phyloP scores from a whole-genome alignment of 2,329 filamentous ascomycete genomes.

The Claviceps digitariae region DNA sequence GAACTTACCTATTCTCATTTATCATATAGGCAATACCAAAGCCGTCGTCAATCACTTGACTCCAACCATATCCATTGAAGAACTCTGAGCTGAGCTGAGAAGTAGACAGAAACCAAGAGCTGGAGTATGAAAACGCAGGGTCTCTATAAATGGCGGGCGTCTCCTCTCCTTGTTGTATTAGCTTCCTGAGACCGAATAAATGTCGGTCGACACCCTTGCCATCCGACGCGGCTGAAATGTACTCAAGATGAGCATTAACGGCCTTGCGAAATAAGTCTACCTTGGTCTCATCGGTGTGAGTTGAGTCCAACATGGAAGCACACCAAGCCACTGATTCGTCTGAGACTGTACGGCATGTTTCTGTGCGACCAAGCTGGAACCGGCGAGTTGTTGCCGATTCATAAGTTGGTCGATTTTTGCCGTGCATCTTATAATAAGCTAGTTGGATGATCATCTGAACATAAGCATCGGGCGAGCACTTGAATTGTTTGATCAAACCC shows the following conservation, averaged over 20 bases:
- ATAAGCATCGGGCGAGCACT: slow-evolving; percentile 92
- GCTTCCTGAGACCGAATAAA: slow-evolving; percentile 92
- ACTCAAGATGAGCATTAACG: slow-evolving; percentile 70
- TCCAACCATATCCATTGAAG: slow-evolving; percentile 99
- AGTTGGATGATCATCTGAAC: slow-evolving; percentile 98
- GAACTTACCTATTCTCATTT: slow-evolving; percentile 78
- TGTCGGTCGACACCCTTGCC: slow-evolving; percentile 92
- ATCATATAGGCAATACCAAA: slow-evolving; percentile 99
- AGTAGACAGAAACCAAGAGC: slow-evolving; percentile 79
- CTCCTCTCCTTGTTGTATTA: slow-evolving; percentile 67
- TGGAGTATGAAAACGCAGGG: slow-evolving; percentile 70
- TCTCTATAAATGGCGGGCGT: slow-evolving; percentile 76
- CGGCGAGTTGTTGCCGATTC: slow-evolving; percentile 89
- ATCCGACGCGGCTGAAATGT: slow-evolving; percentile 78
- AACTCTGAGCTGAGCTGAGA: slow-evolving; percentile 90
- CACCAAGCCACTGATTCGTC: slow-evolving; percentile 89
- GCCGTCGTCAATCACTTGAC: slow-evolving; percentile 88
- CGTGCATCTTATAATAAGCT: slow-evolving; percentile 98
- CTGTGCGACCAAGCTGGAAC: slow-evolving; percentile 92
- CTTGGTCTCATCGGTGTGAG: slow-evolving; percentile 48
- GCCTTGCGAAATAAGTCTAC: slow-evolving; percentile 71
- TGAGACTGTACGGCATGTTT: slow-evolving; percentile 85
- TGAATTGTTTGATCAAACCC: slow-evolving; percentile 98
- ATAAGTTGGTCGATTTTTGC: slow-evolving; percentile 93
- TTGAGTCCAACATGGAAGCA: slow-evolving; percentile 64